Percentiles rank a stretch among this genome's conserved stretches.
Evolutionary conservation across 1,284 basidiomycete genomes (phyloP).

Genomic region (Ustilago bromivora): DNA sequence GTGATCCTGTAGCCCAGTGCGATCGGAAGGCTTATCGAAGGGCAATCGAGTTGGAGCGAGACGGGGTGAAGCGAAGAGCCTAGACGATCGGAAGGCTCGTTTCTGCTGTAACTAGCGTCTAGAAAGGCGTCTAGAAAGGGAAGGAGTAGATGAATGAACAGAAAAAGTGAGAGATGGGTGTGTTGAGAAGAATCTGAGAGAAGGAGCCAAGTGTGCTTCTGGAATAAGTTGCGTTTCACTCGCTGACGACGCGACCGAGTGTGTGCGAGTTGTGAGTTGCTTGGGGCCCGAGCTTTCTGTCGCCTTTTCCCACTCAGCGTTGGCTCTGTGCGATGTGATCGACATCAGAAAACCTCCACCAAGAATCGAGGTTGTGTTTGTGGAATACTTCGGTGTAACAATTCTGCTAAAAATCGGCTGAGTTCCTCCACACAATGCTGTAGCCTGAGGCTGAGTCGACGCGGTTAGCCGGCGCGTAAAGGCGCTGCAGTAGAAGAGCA

Average conservation of each 20-base stretch:
- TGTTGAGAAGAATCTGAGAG: conserved; percentile 1
- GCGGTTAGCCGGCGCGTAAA: conserved; percentile 5
- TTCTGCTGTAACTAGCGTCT: not conserved
- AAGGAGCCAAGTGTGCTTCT: conserved; percentile 11
- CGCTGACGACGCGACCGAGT: conserved; percentile 48
- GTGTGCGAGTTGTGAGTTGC: not conserved
- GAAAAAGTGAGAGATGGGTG: not conserved
- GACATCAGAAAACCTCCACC: conserved; percentile 38
- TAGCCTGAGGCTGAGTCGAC: conserved; percentile 11
- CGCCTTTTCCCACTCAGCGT: conserved; percentile 2
- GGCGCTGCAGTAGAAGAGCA: not conserved
- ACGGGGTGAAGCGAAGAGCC: not conserved
- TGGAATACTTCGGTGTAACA: conserved; percentile 7
- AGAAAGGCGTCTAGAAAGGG: not conserved
- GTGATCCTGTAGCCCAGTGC: not conserved
- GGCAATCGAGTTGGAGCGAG: not conserved
- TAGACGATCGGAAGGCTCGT: not conserved
- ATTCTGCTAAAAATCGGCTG: not conserved
- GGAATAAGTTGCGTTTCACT: not conserved
- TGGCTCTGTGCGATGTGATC: conserved; percentile 40
- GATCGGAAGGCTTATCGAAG: not conserved
- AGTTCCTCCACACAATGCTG: conserved; percentile 14
- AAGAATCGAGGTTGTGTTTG: not conserved
- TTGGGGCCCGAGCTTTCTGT: conserved; percentile 25
- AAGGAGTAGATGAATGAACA: not conserved